Evolutionary conservation across 1,139 yeast species (phyloP), one percentile per base, ranked within the genome.

Genomic region (Diutina catenulata): DNA sequence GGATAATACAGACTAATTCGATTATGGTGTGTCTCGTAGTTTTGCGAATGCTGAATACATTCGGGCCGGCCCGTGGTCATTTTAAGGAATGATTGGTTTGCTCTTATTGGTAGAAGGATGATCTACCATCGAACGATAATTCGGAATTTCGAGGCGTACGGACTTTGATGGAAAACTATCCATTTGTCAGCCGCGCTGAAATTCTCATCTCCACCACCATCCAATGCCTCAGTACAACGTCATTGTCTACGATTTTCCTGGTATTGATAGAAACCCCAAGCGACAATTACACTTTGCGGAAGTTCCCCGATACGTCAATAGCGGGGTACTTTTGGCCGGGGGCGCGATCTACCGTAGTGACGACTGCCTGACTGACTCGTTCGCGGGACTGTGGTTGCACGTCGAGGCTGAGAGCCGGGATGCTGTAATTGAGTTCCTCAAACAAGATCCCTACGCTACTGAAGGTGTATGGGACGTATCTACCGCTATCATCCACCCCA

Each of bases 211-310:
- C 28, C n/a, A 5, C 31, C 16, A 4, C 19, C 5, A 6, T 19
- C n/a, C 7, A 16, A 29, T 29, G 33, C 21, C 33, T 8, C 22
- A 16, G 5, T 29, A 29, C 22, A 29, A 29, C 33, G 33, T 29
- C 22, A 29, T 29, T 10, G 13, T 29, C 22, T 29, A 29, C 23
- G 33, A 29, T 15, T 14, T 16, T 19, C 22, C 33, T 23, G 21
- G 19, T 29, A 23, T 15, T 18, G n/a, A 18, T 5, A 22, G 33
- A 3, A 5, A 19, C 7, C 23, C 18, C 13, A 23, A 19, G 5
- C 18, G 33, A 18, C 33, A 22, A 3, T 19, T 19, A 18, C 33
- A 29, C 22, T 29, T 29, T 29, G 33, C 33, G 8, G 21, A 18
- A 10, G 13, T 29, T 19, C 33, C 33, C 13, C 14, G 19, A 6